These are phyloP conservation scores for Leishmania mexicana DNA, from an alignment of 208 protist genomes.

Conservation along the genomic window DNA sequence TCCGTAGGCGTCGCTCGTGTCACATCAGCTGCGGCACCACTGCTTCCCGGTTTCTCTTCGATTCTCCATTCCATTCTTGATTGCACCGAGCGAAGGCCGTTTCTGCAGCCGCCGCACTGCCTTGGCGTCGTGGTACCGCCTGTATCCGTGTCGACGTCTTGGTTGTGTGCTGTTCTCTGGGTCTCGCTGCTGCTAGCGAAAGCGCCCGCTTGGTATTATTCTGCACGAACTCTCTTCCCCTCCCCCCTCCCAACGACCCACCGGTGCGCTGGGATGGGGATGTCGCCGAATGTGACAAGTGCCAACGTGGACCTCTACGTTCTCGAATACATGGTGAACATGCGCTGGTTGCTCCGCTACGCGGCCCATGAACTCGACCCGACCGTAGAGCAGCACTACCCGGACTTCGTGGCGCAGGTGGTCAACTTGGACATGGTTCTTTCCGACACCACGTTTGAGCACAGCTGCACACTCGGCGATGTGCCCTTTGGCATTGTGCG, in stretches of 20 bases:
- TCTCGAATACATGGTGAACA: constrained; percentile 73
- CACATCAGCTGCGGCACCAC: not conserved
- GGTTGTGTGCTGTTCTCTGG: not conserved
- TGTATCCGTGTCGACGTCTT: not conserved
- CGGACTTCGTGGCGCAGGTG: constrained; percentile 24
- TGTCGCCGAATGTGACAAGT: not conserved
- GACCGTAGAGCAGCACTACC: constrained; percentile 55
- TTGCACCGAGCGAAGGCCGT: not conserved
- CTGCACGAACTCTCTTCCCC: not conserved
- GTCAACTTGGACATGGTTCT: constrained; percentile 28
- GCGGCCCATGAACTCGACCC: constrained; percentile 42
- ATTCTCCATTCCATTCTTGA: not conserved
- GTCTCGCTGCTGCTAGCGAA: not conserved
- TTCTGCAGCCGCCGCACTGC: not conserved
- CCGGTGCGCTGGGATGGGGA: constrained; percentile 2
- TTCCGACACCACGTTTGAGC: constrained; percentile 24
- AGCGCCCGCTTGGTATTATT: not conserved
- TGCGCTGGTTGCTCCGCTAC: constrained; percentile 70
- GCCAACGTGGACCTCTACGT: constrained; percentile 31
- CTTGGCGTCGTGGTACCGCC: not conserved
- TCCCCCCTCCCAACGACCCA: not conserved
- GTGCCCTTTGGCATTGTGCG: constrained; percentile 49
- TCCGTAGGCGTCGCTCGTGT: not conserved
- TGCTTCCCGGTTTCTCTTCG: not conserved
- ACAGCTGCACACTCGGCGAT: constrained; percentile 32